These are phyloP conservation scores for Scolecobasidium constrictum DNA, from an alignment of 2,329 filamentous ascomycete species.

Conservation along the genomic window DNA sequence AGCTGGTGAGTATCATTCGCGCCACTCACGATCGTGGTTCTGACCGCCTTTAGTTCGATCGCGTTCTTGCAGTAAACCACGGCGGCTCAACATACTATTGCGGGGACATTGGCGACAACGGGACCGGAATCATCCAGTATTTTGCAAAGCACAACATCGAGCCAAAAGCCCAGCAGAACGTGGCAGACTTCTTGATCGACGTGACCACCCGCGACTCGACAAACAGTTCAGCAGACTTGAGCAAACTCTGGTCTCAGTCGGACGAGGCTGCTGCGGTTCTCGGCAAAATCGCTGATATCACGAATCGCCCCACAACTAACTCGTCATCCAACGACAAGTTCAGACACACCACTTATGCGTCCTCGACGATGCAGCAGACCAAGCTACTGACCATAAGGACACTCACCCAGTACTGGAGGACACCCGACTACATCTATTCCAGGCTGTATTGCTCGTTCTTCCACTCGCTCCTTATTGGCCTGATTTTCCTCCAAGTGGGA, in stretches of 20 bases:
- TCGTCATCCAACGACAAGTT: no score
- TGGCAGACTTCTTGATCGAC: slow-evolving; percentile 67
- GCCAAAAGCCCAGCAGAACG: slow-evolving; percentile 55
- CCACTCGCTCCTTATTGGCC: slow-evolving; percentile 62
- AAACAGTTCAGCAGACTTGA: slow-evolving; percentile 21
- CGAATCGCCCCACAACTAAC: no score
- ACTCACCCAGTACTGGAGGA: slow-evolving; percentile 36
- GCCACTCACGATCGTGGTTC: slow-evolving; percentile 36
- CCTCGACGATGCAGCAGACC: slow-evolving; percentile 23
- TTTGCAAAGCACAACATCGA: slow-evolving; percentile 57
- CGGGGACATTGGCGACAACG: slow-evolving; percentile 33
- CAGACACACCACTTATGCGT: no score
- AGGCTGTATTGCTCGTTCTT: slow-evolving; percentile 58
- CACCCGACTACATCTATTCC: slow-evolving; percentile 30
- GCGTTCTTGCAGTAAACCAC: slow-evolving; percentile 31
- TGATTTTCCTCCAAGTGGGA: slow-evolving; percentile 31
- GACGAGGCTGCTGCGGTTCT: no score
- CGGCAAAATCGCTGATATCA: no score
- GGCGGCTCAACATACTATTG: slow-evolving; percentile 37
- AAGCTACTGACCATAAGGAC: slow-evolving; percentile 26
- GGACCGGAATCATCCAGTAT: slow-evolving; percentile 29
- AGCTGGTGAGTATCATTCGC: no score
- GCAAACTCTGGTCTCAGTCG: slow-evolving; percentile 34
- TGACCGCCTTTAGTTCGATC: slow-evolving; percentile 35
- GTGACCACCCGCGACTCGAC: slow-evolving; percentile 19